Percentiles rank a stretch among this genome's conserved stretches.
Evolutionary conservation across 768 basidiomycete genomes (phyloP).

Genomic region (Ephemerocybe angulata): DNA sequence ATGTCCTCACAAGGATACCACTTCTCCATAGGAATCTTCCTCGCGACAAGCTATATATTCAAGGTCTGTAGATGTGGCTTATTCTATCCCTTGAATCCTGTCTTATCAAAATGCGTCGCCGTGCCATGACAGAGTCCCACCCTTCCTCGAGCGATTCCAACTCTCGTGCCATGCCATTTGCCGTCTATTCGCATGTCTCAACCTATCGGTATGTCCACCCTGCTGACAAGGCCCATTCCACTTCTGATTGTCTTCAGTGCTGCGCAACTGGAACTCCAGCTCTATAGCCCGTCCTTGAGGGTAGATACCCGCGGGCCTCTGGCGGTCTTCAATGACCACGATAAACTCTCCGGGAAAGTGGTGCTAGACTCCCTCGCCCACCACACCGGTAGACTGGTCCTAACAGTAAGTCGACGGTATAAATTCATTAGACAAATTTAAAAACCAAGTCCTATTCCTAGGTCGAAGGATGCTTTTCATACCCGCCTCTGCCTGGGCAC

Average conservation of each 20-base stretch:
- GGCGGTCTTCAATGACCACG: conserved; percentile 59
- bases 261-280: conserved; percentile 53
- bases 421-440: background rate
- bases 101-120: conserved; percentile 7
- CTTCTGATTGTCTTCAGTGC: conserved; percentile 32
- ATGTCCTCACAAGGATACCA: background rate
- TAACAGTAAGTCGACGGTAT: conserved; percentile 41
- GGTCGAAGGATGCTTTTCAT: conserved; percentile 63
- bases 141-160: background rate
- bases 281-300: conserved; percentile 61
- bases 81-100: background rate
- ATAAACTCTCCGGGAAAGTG: conserved; percentile 58
- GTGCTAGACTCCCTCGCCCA: conserved; percentile 50
- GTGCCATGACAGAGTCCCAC: conserved; percentile 7
- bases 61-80: background rate
- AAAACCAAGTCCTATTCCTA: conserved; percentile 21
- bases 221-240: background rate
- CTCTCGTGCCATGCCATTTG: background rate
- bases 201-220: conserved; percentile 11
- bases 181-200: conserved; percentile 15
- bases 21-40: conserved; percentile 1
- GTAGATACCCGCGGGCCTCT: conserved; percentile 33
- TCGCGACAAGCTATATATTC: background rate
- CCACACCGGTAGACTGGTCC: conserved; percentile 52
- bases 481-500: conserved; percentile 28